Evolutionary conservation across 1,284 basidiomycete species (phyloP).

Genomic region (Apiotrichum domesticum): DNA sequence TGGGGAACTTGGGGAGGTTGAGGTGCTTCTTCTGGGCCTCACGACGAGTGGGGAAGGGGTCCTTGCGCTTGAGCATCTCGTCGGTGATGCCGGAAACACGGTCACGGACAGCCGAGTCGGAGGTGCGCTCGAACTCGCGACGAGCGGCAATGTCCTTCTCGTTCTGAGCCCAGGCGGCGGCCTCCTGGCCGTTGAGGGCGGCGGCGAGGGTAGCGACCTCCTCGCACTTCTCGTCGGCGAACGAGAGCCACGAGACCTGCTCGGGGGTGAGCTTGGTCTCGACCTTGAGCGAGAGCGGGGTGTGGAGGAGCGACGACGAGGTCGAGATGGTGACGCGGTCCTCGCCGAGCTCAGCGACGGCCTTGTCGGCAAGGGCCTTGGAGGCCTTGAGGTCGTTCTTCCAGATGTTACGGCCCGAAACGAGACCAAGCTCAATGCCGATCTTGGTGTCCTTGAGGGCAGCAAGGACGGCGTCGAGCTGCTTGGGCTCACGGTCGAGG

Average conservation of each 20-base stretch:
- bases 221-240: conserved; percentile 91
- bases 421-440: conserved; percentile 86
- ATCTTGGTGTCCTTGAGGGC: conserved; percentile 79
- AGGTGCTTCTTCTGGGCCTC: conserved; percentile 85
- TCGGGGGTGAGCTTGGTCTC: conserved; percentile 88
- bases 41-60: conserved; percentile 78
- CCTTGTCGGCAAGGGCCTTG: conserved; percentile 78
- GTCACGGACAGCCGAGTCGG: conserved; percentile 92
- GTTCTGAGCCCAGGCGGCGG: conserved; percentile 77
- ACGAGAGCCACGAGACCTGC: conserved; percentile 98
- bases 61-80: conserved; percentile 84
- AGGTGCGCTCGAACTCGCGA: conserved; percentile 90
- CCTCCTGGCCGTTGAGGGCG: conserved; percentile 70
- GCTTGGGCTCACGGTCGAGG: conserved; percentile 84
- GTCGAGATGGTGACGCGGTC: conserved; percentile 91
- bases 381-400: conserved; percentile 90
- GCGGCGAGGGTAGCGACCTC: conserved; percentile 87
- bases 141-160: conserved; percentile 87
- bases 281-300: conserved; percentile 86
- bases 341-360: conserved; percentile 69
- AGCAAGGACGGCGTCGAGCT: conserved; percentile 76
- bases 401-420: conserved; percentile 99
- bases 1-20: conserved; percentile 93
- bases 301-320: conserved; percentile 97
- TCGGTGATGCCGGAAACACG: conserved; percentile 88